phyloP scores from a whole-genome alignment of 768 basidiomycete species.

The Leccinum arenicola region DNA sequence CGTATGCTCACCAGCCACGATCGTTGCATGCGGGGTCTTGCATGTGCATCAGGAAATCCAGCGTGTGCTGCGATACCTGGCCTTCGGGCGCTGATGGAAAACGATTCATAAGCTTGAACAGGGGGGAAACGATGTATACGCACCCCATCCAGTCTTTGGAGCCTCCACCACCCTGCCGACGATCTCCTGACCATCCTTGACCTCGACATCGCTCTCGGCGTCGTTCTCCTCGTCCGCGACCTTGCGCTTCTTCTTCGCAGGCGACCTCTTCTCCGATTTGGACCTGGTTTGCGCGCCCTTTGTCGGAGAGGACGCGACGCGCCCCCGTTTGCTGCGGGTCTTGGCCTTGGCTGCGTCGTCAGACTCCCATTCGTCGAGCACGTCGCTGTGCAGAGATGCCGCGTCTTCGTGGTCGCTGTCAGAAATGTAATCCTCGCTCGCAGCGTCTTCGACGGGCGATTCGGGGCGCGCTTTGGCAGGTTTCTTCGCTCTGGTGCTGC shows the following conservation, averaged over 20 bases:
- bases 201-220: constrained; percentile 40
- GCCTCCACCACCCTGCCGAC: constrained; percentile 79
- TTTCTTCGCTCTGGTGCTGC: constrained; percentile 6
- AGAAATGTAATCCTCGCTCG: constrained; percentile 11
- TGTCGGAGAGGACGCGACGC: constrained; percentile 26
- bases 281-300: constrained; percentile 16
- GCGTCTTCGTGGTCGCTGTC: constrained; percentile 15
- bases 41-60: constrained; percentile 72
- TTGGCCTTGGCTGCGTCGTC: constrained; percentile 13
- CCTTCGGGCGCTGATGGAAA: constrained; percentile 67
- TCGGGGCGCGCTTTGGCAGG: background rate
- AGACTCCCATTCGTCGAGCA: constrained; percentile 40
- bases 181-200: constrained; percentile 65
- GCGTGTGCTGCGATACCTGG: constrained; percentile 79
- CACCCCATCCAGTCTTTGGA: constrained; percentile 79
- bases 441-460: constrained; percentile 6
- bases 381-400: constrained; percentile 40
- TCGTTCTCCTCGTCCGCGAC: constrained; percentile 20
- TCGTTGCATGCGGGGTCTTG: constrained; percentile 79
- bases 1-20: constrained; percentile 62
- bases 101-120: background rate
- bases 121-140: background rate
- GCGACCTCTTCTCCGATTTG: constrained; percentile 19
- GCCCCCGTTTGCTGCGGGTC: constrained; percentile 21
- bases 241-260: constrained; percentile 26